phyloP scores from a whole-genome alignment of 176 grass and related monocot genomes.

The Triticum dicoccoides region DNA sequence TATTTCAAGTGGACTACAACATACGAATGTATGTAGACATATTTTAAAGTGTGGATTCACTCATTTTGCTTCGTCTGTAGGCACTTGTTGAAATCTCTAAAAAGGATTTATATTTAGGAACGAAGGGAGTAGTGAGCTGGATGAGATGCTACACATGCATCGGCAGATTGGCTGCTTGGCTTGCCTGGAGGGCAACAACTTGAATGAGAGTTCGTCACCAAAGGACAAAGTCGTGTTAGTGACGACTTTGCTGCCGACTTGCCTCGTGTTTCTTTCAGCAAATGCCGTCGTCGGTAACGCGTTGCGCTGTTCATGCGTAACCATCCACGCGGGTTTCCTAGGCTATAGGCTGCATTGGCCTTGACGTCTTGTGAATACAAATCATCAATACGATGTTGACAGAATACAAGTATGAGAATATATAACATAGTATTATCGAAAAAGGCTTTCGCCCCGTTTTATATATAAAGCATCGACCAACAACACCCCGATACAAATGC shows the following conservation, averaged over 20 bases:
- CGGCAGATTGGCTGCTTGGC: background rate
- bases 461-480: too few species aligned
- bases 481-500: too few species aligned
- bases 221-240: background rate
- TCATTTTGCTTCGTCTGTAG: too few species aligned
- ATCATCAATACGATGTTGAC: background rate
- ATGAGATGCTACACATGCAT: background rate
- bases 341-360: background rate
- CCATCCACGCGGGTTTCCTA: background rate
- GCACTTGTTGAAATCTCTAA: too few species aligned
- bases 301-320: conserved; percentile 20
- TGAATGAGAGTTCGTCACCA: background rate
- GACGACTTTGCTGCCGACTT: background rate
- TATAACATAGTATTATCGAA: too few species aligned
- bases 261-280: background rate
- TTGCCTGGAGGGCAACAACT: background rate
- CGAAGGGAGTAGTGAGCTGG: background rate
- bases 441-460: too few species aligned
- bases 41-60: too few species aligned
- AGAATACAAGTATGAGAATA: background rate
- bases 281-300: background rate
- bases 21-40: too few species aligned
- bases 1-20: too few species aligned
- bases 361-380: background rate
- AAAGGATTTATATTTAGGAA: too few species aligned